A percentile compares a stretch with the other conserved stretches of the same genome.
phyloP scores from a whole-genome alignment of 768 basidiomycete species.

The Rhizopogon vesiculosus region DNA sequence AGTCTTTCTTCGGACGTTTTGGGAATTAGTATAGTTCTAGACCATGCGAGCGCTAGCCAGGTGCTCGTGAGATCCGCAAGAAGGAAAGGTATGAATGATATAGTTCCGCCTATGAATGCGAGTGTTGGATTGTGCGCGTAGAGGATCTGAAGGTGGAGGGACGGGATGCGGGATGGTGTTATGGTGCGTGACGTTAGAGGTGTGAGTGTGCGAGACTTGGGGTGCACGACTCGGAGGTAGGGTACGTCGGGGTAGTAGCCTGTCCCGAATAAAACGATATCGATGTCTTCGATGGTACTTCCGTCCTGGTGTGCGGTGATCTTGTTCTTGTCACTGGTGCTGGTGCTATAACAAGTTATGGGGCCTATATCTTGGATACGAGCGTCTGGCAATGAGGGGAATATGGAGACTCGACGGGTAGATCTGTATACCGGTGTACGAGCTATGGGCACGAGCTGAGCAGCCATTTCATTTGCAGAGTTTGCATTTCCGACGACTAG shows the following conservation, averaged over 20 bases:
- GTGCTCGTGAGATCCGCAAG: conserved; percentile 46
- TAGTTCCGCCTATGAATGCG: conserved; percentile 39
- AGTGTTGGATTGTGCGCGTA: conserved; percentile 43
- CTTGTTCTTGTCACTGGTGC: conserved; percentile 12
- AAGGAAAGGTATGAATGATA: conserved; percentile 44
- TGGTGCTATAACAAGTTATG: conserved; percentile 28
- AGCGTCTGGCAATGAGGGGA: conserved; percentile 37
- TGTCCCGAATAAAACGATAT: conserved; percentile 41
- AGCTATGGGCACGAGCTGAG: conserved; percentile 36
- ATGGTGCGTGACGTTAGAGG: conserved; percentile 25
- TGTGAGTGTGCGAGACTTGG: conserved; percentile 8
- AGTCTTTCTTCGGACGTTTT: conserved; percentile 28
- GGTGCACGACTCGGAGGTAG: conserved; percentile 32
- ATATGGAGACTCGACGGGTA: conserved; percentile 38
- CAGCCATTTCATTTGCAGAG: conserved; percentile 49
- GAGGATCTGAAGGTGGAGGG: conserved; percentile 39
- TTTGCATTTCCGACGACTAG: conserved; percentile 49
- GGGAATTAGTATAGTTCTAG: conserved; percentile 27
- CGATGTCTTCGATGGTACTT: conserved; percentile 33
- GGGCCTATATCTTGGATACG: conserved; percentile 40
- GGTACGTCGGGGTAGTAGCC: conserved; percentile 40
- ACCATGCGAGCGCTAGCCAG: conserved; percentile 43
- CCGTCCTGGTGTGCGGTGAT: conserved; percentile 34
- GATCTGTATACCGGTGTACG: conserved; percentile 41
- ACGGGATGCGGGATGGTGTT: conserved; percentile 36